Evolutionary conservation across 805 yeast genomes (phyloP).

Genomic region (Wickerhamomyces chaumierensis): DNA sequence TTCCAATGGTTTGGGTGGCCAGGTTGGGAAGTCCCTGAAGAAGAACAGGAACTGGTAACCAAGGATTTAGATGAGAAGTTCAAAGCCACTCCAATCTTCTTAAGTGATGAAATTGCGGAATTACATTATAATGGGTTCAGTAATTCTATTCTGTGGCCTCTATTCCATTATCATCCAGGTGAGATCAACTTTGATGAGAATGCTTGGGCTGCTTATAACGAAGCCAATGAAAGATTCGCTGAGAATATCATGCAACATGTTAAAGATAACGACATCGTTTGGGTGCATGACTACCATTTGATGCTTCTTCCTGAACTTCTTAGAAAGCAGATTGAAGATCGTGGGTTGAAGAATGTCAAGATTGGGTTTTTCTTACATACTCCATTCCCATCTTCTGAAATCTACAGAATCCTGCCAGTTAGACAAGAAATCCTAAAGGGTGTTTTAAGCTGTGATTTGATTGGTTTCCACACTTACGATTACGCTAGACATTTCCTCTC

Average conservation of each 20-base stretch:
- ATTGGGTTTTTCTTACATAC: conserved; percentile 94
- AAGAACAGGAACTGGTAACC: conserved; percentile 59
- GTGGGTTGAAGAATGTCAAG: conserved; percentile 42
- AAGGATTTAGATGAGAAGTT: conserved; percentile 64
- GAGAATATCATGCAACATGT: conserved; percentile 56
- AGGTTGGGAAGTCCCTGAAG: conserved; percentile 73
- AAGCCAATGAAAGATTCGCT: conserved; percentile 81
- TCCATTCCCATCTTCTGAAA: conserved; percentile 96
- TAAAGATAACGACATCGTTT: conserved; percentile 75
- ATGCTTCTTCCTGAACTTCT: conserved; percentile 91
- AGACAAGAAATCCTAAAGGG: conserved; percentile 87
- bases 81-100: conserved; percentile 82
- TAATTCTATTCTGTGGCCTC: conserved; percentile 93
- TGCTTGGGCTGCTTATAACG: conserved; percentile 96
- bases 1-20: conserved; percentile 99
- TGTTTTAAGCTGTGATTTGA: conserved; percentile 83
- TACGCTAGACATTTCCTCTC: conserved; percentile 93
- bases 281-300: conserved; percentile 98
- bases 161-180: conserved; percentile 98
- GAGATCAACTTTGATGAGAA: conserved; percentile 96
- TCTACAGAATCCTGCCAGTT: conserved; percentile 91
- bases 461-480: conserved; percentile 99
- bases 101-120: conserved; percentile 85
- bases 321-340: conserved; percentile 42
- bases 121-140: conserved; percentile 94